Evolutionary conservation across 2,329 filamentous ascomycete species (phyloP), one percentile per base, ranked within the genome.

Genomic region (Fusarium sp.): DNA sequence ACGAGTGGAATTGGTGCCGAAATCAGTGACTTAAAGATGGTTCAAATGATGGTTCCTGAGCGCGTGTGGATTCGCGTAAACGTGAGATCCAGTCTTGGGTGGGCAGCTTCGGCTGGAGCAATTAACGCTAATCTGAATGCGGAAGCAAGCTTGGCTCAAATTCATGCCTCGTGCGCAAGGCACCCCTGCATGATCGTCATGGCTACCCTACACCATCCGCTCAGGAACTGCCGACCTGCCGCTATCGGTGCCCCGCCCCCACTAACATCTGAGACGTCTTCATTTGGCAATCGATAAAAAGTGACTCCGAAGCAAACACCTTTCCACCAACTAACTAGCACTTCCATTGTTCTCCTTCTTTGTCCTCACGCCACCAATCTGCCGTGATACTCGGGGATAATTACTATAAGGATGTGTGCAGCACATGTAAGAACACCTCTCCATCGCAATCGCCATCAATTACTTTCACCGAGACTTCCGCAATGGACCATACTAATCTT

Each of bases 161-260:
- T 26, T 63, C 4, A 22, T 58, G 64, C 75, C 75, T 72, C 22
- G 65, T 9, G 67, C 64, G 62, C 68, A 75, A 77, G 75, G 67
- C 75, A 62, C 10, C 54, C 8, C 2, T 36, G 18, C 54, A 42
- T 68, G 2, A 28, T 9, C 26, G 6, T n/a, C 24, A 41, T 42
- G 8, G 3, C 48, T 75, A 75, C 73, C 73, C 73, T 75, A 61
- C 9, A 75, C 45, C 17, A 7, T 61, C 30, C 22, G 12, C 11
- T 38, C 20, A 36, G 42, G 9, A 34, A 41, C 56, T 36, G n/a
- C 42, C 44, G n/a, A 32, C 24, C 47, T 56, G 63, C 72, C 72
- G 72, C 61, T 73, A 75, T 75, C 73, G 70, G 73, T 62, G 73
- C 75, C 75, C 75, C 75, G 64, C 75, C 75, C 75, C 75, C 75